These are phyloP conservation scores for Pistacia atlantica DNA, from an alignment of 345 rosid genomes.

Conservation along the genomic window DNA sequence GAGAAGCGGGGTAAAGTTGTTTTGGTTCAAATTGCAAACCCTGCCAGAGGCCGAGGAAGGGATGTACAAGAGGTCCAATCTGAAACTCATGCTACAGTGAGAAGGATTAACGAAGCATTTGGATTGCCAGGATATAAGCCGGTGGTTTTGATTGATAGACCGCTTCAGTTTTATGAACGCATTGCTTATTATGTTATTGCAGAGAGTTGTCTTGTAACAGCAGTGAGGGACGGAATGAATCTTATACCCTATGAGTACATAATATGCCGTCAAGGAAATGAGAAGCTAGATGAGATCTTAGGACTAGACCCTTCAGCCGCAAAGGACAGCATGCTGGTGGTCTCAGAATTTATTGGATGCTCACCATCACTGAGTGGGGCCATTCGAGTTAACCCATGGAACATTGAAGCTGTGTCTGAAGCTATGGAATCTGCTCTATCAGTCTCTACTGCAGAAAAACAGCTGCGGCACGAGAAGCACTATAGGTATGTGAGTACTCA, in stretches of 20 bases:
- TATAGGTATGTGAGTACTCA: constrained; percentile 87
- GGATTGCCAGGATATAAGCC: constrained; percentile 83
- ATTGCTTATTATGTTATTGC: constrained; percentile 90
- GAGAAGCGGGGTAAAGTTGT: constrained; percentile 71
- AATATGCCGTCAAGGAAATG: constrained; percentile 81
- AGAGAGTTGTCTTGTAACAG: constrained; percentile 93
- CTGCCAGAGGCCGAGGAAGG: constrained; percentile 92
- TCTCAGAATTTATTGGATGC: constrained; percentile 92
- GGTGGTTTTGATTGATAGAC: constrained; percentile 65
- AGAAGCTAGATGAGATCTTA: constrained; percentile 56
- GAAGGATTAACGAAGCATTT: constrained; percentile 70
- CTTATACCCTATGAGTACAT: constrained; percentile 91
- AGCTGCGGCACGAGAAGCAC: constrained; percentile 92
- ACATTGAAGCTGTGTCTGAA: constrained; percentile 82
- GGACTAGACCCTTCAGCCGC: constrained; percentile 44
- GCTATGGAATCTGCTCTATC: constrained; percentile 81
- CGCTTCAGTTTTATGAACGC: constrained; percentile 86
- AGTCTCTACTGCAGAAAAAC: constrained; percentile 75
- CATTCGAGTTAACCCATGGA: constrained; percentile 94
- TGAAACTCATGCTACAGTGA: constrained; percentile 72
- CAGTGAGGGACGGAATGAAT: constrained; percentile 97
- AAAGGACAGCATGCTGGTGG: constrained; percentile 90
- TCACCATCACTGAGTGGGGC: constrained; percentile 93
- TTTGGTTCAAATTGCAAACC: constrained; percentile 93
- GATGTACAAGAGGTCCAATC: constrained; percentile 80